Evolutionary conservation across 2,329 filamentous ascomycete genomes (phyloP), one percentile per base, ranked within the genome.

Genomic region (Colletotrichum eleusines): DNA sequence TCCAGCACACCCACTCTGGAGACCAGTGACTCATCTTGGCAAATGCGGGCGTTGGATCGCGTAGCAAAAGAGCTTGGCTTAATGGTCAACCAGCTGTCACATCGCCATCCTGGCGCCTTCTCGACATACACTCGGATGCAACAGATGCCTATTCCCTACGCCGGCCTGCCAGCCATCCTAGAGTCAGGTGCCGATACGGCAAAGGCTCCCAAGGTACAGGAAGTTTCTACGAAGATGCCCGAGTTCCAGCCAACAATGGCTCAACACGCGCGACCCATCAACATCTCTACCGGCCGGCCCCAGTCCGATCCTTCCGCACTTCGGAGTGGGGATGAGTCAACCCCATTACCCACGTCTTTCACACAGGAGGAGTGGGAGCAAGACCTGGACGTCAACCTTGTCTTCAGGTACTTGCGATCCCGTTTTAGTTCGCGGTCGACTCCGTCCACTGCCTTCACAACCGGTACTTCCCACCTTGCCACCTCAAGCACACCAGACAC

Each of bases 301-400:
- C 76, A 76, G 40, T 28, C 28, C 26, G 73, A 73, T 31, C 65
- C 55, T 55, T 62, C 66, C 26, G 58, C 53, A n/a, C 42, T 55
- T 18, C n/a, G 55, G 46, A 57, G 31, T 51, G 61, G 59, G 44
- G 65, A 71, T 63, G 71, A 73, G 44, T 57, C 61, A 61, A 66
- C 66, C 8, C 55, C 64, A n/a, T 28, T 65, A 35, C 51, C 72
- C 23, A 74, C 74, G 5, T 73, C 79, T 0, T 90, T 90, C 72
- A 88, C 87, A 1, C 86, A 93, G 75, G 93, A 96, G 44, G 96
- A 97, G 77, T 99, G 96, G 96, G 95, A 98, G 81, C 91, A 92
- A 71, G 93, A 97, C 64, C 87, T 98, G 6, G 95, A 98, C 77
- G 89, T 98, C 74, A 93, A 92, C 78, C 92, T 97, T 79, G 93